Conservation (phyloP, 345 rosid genomes). For the Brassica cretica region DNA sequence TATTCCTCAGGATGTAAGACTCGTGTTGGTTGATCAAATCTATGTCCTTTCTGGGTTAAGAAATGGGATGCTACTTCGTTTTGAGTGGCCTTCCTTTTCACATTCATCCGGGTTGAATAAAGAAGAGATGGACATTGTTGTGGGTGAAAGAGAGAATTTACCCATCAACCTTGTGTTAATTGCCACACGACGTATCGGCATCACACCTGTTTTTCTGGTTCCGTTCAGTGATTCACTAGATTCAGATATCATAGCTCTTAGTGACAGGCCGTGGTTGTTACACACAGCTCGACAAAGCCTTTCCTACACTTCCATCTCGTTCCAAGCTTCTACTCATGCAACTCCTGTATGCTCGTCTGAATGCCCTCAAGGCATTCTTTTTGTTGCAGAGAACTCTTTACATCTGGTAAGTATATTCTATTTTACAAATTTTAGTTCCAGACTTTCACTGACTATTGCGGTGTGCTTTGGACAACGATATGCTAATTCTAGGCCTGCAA, state of each 20-base stretch:
- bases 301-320: conserved; percentile 83
- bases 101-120: conserved; percentile 31
- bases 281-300: conserved; percentile 93
- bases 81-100: conserved; percentile 71
- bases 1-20: conserved; percentile 96
- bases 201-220: conserved; percentile 94
- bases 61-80: conserved; percentile 97
- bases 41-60: conserved; percentile 91
- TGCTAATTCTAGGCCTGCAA: not conserved
- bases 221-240: conserved; percentile 76
- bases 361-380: conserved; percentile 89
- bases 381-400: conserved; percentile 91
- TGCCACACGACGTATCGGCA: conserved; percentile 88
- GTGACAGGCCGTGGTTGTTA: conserved; percentile 97
- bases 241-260: conserved; percentile 83
- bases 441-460: conserved; percentile 7
- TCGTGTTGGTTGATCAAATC: conserved; percentile 75
- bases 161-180: conserved; percentile 72
- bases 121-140: conserved; percentile 40
- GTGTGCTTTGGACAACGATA: conserved; percentile 9
- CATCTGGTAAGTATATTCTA: conserved; percentile 64
- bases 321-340: conserved; percentile 95
- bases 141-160: conserved; percentile 39
- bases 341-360: conserved; percentile 89
- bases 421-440: conserved; percentile 11